A percentile compares a stretch with the other conserved stretches of the same genome.
phyloP scores from a whole-genome alignment of 1,284 basidiomycete genomes.

The Rhodotorula sp. region DNA sequence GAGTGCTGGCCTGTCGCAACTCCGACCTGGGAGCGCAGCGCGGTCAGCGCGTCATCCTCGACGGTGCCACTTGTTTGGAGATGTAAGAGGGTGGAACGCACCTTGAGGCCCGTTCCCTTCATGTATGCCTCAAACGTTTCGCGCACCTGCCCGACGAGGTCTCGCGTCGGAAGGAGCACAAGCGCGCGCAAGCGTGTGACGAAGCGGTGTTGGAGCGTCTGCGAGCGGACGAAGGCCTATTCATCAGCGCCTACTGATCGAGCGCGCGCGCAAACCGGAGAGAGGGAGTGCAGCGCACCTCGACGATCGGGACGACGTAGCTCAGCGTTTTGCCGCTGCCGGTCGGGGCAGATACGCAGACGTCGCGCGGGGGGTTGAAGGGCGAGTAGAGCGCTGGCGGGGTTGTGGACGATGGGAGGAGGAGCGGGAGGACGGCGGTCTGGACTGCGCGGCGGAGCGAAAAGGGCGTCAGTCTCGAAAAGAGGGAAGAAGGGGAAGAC shows the following conservation, averaged over 20 bases:
- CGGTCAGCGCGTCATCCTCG: neutral
- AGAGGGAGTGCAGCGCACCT: slow-evolving; percentile 57
- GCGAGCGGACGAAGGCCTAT: neutral
- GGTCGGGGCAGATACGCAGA: slow-evolving; percentile 96
- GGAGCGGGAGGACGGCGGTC: slow-evolving; percentile 74
- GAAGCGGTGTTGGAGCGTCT: slow-evolving; percentile 71
- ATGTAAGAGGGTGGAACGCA: slow-evolving; percentile 50
- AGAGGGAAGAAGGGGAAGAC: slow-evolving; percentile 7
- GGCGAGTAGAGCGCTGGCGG: slow-evolving; percentile 66
- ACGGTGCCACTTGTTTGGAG: too few species aligned
- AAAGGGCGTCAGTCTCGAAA: neutral
- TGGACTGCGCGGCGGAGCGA: slow-evolving; percentile 62
- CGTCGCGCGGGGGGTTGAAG: slow-evolving; percentile 68
- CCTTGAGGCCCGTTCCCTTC: slow-evolving; percentile 84
- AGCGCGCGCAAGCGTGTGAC: slow-evolving; percentile 86
- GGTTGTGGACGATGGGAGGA: slow-evolving; percentile 57
- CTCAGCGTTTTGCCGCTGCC: slow-evolving; percentile 96
- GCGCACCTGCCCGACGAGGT: slow-evolving; percentile 88
- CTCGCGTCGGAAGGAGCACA: slow-evolving; percentile 88
- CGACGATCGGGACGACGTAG: slow-evolving; percentile 88
- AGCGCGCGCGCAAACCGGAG: neutral
- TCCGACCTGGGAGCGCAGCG: slow-evolving; percentile 60
- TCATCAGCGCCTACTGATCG: too few species aligned
- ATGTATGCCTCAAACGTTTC: slow-evolving; percentile 84
- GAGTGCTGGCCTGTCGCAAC: slow-evolving; percentile 80